A percentile compares a stretch with the other conserved stretches of the same genome.
Conservation (phyloP, 2,329 filamentous ascomycete species). For the Akanthomyces uredinophilus region DNA sequence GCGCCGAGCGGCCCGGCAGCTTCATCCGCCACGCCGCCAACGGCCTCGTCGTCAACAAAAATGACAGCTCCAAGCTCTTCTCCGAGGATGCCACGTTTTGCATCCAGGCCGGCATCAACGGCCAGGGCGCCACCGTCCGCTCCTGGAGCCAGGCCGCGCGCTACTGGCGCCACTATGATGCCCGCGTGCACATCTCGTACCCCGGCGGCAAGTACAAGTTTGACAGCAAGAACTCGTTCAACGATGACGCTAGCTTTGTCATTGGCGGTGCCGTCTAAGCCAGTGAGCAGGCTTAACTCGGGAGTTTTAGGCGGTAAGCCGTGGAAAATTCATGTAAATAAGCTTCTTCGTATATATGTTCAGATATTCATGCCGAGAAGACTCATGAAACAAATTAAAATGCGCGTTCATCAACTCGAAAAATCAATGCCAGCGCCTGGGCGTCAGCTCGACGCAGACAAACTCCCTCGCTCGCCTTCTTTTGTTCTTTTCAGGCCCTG, state of each 20-base stretch:
- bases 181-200: constrained; percentile 40
- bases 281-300: background rate
- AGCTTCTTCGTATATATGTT: background rate
- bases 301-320: background rate
- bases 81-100: constrained; percentile 61
- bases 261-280: constrained; percentile 22
- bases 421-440: background rate
- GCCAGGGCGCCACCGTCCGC: constrained; percentile 45
- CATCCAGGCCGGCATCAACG: constrained; percentile 45
- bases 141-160: constrained; percentile 56
- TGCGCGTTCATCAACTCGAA: background rate
- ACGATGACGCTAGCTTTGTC: constrained; percentile 49
- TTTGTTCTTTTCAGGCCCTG: background rate
- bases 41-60: constrained; percentile 41
- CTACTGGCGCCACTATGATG: constrained; percentile 48
- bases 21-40: constrained; percentile 55
- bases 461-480: background rate
- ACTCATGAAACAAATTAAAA: background rate
- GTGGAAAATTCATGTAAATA: background rate
- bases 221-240: constrained; percentile 44
- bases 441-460: background rate
- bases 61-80: constrained; percentile 53
- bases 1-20: constrained; percentile 50
- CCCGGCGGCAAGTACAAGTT: constrained; percentile 51
- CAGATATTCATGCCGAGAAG: background rate